Evolutionary conservation across 805 yeast species (phyloP), one percentile per base, ranked within the genome.

Genomic region (Candida saitoana): DNA sequence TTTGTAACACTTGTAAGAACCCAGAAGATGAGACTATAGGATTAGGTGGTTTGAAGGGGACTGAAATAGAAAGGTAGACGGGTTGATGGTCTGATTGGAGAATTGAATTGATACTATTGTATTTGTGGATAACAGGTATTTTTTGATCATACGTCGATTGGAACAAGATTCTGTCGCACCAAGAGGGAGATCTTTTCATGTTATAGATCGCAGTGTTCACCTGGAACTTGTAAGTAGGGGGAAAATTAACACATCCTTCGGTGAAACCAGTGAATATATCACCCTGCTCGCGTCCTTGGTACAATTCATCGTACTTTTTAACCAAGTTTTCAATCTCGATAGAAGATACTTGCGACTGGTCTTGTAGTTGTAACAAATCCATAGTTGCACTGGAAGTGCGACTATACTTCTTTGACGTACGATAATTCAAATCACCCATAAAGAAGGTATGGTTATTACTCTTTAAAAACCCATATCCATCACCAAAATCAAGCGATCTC

Each of bases 91-190:
- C 97, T 0, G 96, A 85, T 18, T 71, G 65, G 4, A 63, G 60
- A 30, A 83, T 60, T 0, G 65, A 56, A 1, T 65, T 57, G 1
- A 85, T 49, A 5, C 85, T 69, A 20, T 62, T 52, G 59, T 88
- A 88, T 3, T 57, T 54, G 11, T 60, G 49, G 1, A 78, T 49
- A 12, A 16, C 20, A 9, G 14, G 15, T n/a, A 45, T 27, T 9
- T 47, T 44, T 14, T 19, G 11, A 30, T 14, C 18, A 44, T 61
- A 59, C 18, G 81, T 77, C 1, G 68, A 56, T 42, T 76, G 74
- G 52, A 67, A 87, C 36, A 90, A 57, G 4, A 90, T 76, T 40
- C 98, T 64, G 57, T 90, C 98, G 61, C 96, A 89, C 95, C 96
- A 90, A 5, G 95, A 82, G 0, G 96, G 95, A 1, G 67, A 65